Evolutionary conservation across 1,139 yeast genomes (phyloP), one percentile per base, ranked within the genome.

Genomic region (Candida mesenterica): DNA sequence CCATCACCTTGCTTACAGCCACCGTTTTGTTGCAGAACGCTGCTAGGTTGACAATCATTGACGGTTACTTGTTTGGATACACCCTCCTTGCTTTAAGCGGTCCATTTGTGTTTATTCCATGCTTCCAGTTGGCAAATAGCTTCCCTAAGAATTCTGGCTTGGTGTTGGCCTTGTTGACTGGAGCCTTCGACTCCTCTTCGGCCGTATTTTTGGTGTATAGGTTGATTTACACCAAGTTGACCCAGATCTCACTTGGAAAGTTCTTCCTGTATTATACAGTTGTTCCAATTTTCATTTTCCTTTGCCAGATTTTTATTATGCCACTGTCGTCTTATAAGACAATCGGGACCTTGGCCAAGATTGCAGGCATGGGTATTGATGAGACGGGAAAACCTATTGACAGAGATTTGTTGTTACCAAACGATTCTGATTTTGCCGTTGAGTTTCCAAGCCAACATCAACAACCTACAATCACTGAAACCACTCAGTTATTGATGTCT

Each of bases 51-150:
- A 40, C 59, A 2, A 16, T 49, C 1, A 49, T 78, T 30, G 95
- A 86, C 52, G 77, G 79, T 4, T 84, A 79, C 55, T 54, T 81
- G 24, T 41, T 61, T 9, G 95, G 95, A 0, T 84, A 81, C 53
- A 64, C 79, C 2, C 52, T 77, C n/a, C 59, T 86, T 28, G 92
- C 94, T 0, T 59, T 82, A 35, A 90, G 92, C 4, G 94, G 95
- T 2, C 95, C 95, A 5, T 85, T 85, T 57, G 83, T 82, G 14
- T 84, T 82, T 52, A 82, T 86, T 39, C 79, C 90, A n/a, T 74
- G 85, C 35, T 81, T 85, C 68, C 94, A 85, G 49, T 63, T 84
- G 49, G 82, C 92, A 4, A 82, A 81, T 51, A 68, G 82, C 13
- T 81, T 83, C 62, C 94, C 94, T 3, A 69, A 70, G 36, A 72